A percentile compares a stretch with the other conserved stretches of the same genome.
Conservation (phyloP, 148 eudicot species). For the Camellia granthamiana region DNA sequence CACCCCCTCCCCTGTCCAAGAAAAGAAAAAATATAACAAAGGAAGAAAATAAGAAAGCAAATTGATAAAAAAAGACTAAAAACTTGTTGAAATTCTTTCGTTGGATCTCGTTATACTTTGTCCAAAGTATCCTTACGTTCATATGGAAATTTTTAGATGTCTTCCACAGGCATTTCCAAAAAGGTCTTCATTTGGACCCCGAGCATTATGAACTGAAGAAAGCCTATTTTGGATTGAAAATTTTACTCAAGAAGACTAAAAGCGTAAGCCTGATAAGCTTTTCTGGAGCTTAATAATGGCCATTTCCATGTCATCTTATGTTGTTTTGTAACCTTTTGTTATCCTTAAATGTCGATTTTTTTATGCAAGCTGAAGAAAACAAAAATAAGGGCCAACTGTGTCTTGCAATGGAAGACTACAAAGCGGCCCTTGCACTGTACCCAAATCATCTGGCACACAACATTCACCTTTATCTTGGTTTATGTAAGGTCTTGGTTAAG, state of each 20-base stretch:
- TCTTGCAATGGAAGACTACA: constrained; percentile 82
- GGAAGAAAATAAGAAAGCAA: too few relatives aligned
- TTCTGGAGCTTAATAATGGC: neutral
- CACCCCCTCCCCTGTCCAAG: too few relatives aligned
- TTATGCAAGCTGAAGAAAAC: constrained; percentile 65
- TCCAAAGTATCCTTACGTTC: neutral
- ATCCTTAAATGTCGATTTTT: constrained; percentile 2
- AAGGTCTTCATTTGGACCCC: constrained; percentile 90
- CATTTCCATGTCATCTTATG: neutral
- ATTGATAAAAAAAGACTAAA: neutral
- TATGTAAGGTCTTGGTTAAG: constrained; percentile 81
- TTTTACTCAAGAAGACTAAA: constrained; percentile 81
- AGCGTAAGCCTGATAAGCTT: constrained; percentile 42
- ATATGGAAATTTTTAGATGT: constrained; percentile 6
- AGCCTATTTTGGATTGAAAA: constrained; percentile 89
- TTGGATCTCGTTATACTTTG: neutral
- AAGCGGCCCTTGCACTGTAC: constrained; percentile 79
- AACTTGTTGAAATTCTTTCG: neutral
- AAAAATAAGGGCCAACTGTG: constrained; percentile 79
- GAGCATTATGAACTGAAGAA: constrained; percentile 90
- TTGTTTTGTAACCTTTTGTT: neutral
- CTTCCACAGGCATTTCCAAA: constrained; percentile 77
- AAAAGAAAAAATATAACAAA: too few relatives aligned
- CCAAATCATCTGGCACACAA: constrained; percentile 78
- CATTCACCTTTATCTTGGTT: constrained; percentile 85